phyloP scores from a whole-genome alignment of 148 eudicot species.

The Heliosperma pusillum region DNA sequence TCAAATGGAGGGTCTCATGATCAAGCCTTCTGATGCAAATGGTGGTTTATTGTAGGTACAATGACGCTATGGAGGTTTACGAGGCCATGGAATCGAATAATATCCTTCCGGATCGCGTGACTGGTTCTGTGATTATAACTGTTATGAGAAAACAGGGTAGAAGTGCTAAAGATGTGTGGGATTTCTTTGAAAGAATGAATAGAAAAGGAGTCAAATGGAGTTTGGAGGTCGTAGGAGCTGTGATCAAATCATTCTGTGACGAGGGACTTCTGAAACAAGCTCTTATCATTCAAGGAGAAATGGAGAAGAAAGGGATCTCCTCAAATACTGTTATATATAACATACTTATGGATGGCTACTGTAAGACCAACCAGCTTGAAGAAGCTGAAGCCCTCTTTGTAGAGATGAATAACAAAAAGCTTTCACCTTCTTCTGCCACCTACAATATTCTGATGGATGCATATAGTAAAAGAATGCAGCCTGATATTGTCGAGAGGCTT shows the following conservation, averaged over 20 bases:
- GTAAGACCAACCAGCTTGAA: conserved; percentile 67
- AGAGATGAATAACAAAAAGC: conserved; percentile 72
- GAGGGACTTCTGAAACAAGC: conserved; percentile 90
- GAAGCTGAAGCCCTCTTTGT: conserved; percentile 89
- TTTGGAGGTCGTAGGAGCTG: conserved; percentile 67
- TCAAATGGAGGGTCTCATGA: background rate
- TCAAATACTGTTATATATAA: conserved; percentile 76
- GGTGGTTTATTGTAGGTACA: conserved; percentile 45
- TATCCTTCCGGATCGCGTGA: conserved; percentile 74
- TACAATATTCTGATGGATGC: conserved; percentile 86
- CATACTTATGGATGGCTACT: conserved; percentile 75
- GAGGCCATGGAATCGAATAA: conserved; percentile 67
- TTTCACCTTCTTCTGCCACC: conserved; percentile 61
- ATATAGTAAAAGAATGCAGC: conserved; percentile 85
- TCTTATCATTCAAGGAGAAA: conserved; percentile 76
- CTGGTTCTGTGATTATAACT: conserved; percentile 85
- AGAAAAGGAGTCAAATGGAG: conserved; percentile 81
- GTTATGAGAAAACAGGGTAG: conserved; percentile 67
- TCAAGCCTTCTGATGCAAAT: conserved; percentile 12
- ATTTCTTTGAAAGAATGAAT: conserved; percentile 67
- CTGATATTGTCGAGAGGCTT: conserved; percentile 75
- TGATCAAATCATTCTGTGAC: conserved; percentile 78
- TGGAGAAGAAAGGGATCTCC: conserved; percentile 84
- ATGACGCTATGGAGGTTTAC: conserved; percentile 73
- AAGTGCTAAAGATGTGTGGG: conserved; percentile 89